These are phyloP conservation scores for Garcileccinum viscosum DNA, from an alignment of 1,284 basidiomycete species.

Conservation along the genomic window DNA sequence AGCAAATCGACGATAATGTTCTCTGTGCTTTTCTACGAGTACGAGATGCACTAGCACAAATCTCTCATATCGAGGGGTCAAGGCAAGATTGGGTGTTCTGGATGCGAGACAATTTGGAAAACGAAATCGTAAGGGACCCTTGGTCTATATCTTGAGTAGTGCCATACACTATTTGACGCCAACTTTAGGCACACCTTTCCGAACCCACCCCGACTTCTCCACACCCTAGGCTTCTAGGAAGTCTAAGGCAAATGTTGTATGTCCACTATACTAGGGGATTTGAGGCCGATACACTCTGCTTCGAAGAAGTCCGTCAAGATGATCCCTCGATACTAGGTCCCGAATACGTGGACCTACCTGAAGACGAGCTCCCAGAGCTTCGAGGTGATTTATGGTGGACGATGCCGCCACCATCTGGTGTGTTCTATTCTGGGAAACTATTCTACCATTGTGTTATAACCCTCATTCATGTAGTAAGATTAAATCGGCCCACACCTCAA, in stretches of 20 bases:
- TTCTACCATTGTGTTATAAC: not conserved
- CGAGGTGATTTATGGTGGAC: slow-evolving; percentile 1
- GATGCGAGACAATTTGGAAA: not conserved
- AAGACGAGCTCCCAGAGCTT: not conserved
- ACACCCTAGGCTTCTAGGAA: slow-evolving; percentile 6
- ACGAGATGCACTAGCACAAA: not conserved
- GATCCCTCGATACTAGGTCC: not conserved
- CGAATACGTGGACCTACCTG: not conserved
- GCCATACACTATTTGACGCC: not conserved
- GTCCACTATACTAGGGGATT: not conserved
- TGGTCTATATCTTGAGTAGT: not conserved
- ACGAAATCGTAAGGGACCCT: not conserved
- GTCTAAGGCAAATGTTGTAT: not conserved
- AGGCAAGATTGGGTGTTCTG: slow-evolving; percentile 2
- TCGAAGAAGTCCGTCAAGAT: not conserved
- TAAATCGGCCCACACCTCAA: not conserved
- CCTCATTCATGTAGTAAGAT: not conserved
- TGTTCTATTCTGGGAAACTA: not conserved
- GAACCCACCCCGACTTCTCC: not conserved
- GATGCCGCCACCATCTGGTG: not conserved
- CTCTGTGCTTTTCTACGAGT: not conserved
- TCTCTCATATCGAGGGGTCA: not conserved
- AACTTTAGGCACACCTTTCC: not conserved
- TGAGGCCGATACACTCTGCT: not conserved
- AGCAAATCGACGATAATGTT: not conserved